These are phyloP conservation scores for Termitomyces sp. DNA, from an alignment of 768 basidiomycete genomes.

Conservation along the genomic window DNA sequence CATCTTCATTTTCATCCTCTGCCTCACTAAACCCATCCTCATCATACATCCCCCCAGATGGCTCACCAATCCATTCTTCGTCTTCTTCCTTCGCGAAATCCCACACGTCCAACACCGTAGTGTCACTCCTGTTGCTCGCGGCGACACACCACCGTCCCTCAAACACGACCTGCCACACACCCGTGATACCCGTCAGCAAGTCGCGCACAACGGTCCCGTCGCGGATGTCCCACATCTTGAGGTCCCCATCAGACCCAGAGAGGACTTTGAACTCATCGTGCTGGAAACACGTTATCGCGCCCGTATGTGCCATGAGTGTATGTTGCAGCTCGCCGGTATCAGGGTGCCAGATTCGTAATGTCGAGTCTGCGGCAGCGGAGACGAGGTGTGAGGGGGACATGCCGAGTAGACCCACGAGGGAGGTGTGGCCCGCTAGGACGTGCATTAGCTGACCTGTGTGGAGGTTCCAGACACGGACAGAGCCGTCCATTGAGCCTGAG, in stretches of 20 bases:
- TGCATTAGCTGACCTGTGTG: slow-evolving; percentile 75
- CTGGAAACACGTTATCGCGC: slow-evolving; percentile 99
- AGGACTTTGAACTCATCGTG: slow-evolving; percentile 98
- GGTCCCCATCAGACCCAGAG: slow-evolving; percentile 89
- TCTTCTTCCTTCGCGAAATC: slow-evolving; percentile 76
- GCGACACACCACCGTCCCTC: slow-evolving; percentile 94
- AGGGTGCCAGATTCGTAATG: slow-evolving; percentile 92
- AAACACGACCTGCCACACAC: slow-evolving; percentile 98
- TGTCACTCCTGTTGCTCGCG: slow-evolving; percentile 76
- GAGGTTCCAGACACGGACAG: slow-evolving; percentile 92
- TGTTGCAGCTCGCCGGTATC: slow-evolving; percentile 75
- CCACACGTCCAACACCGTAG: slow-evolving; percentile 85
- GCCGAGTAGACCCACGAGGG: slow-evolving; percentile 89
- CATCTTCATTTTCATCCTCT: slow-evolving; percentile 42
- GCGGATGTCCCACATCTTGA: slow-evolving; percentile 97
- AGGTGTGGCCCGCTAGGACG: slow-evolving; percentile 86
- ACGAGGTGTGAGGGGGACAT: slow-evolving; percentile 88
- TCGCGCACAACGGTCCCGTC: slow-evolving; percentile 86
- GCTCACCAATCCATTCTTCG: slow-evolving; percentile 82
- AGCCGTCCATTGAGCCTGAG: slow-evolving; percentile 98
- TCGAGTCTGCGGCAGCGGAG: slow-evolving; percentile 95
- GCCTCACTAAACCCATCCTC: slow-evolving; percentile 55
- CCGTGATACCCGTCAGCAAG: slow-evolving; percentile 84
- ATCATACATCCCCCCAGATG: slow-evolving; percentile 70
- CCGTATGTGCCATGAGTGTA: slow-evolving; percentile 84